A percentile compares a stretch with the other conserved stretches of the same genome.
Evolutionary conservation across 1,139 yeast genomes (phyloP).

Genomic region (Hyphopichia pseudoburtonii): DNA sequence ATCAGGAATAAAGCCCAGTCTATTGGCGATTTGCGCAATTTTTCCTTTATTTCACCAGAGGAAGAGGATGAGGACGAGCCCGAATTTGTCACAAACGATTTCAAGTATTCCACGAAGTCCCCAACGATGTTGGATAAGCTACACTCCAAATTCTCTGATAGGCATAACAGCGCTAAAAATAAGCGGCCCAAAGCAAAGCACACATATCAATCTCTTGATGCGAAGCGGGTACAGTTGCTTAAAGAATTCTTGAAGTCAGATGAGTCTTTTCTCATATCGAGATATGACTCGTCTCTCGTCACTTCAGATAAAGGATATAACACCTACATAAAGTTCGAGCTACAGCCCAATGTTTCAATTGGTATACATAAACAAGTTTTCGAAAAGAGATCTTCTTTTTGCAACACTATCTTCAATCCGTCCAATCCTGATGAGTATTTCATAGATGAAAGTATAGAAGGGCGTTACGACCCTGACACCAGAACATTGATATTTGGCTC

Average conservation of each 20-base stretch:
- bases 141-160: conserved; percentile 12
- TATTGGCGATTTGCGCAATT: not conserved
- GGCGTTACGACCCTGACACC: conserved; percentile 16
- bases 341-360: conserved; percentile 18
- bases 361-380: conserved; percentile 34
- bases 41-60: conserved; percentile 5
- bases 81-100: not conserved
- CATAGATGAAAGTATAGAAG: conserved; percentile 20
- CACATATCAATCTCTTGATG: conserved; percentile 18
- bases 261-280: conserved; percentile 11
- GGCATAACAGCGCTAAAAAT: conserved; percentile 17
- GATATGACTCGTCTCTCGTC: conserved; percentile 6
- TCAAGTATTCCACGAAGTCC: not conserved
- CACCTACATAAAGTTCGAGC: conserved; percentile 20
- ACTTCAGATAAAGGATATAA: conserved; percentile 20
- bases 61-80: conserved; percentile 8
- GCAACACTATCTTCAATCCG: conserved; percentile 21
- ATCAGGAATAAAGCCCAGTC: conserved; percentile 3
- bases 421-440: conserved; percentile 14
- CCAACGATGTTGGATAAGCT: conserved; percentile 16
- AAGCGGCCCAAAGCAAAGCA: conserved; percentile 13
- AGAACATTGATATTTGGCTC: conserved; percentile 16
- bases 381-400: conserved; percentile 25
- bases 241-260: conserved; percentile 15
- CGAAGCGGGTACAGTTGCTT: conserved; percentile 8